A percentile compares a stretch with the other conserved stretches of the same genome.
Conservation (phyloP, 176 grass and related monocot species). For the Coix lacrymajobi region DNA sequence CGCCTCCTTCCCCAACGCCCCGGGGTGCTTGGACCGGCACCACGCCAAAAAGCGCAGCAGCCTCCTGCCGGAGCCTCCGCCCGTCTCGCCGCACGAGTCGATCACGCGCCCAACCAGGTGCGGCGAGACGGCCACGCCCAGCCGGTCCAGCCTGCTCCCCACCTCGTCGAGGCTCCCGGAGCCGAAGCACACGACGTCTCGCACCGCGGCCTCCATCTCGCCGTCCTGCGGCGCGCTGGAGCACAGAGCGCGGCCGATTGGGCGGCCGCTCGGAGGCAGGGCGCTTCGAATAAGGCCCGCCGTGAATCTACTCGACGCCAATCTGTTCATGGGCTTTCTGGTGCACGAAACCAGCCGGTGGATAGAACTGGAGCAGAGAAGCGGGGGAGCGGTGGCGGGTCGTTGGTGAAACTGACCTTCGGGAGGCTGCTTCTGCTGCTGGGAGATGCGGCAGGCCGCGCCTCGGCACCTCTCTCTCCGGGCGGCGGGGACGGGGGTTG, state of each 20-base stretch:
- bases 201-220: constrained; percentile 17
- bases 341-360: not conserved
- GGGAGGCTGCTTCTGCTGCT: not conserved
- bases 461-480: not conserved
- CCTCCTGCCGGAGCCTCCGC: constrained; percentile 20
- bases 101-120: constrained; percentile 28
- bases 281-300: not conserved
- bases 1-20: not conserved
- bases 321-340: not conserved
- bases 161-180: constrained; percentile 64
- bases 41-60: constrained; percentile 59
- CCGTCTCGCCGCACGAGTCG: constrained; percentile 28
- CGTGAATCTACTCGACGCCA: not conserved
- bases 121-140: constrained; percentile 29
- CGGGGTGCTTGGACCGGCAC: constrained; percentile 39
- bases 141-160: constrained; percentile 31
- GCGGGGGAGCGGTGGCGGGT: not conserved
- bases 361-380: not conserved
- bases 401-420: not conserved
- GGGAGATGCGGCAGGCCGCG: not conserved
- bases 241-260: constrained; percentile 6
- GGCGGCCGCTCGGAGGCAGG: not conserved
- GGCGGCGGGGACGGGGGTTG: not conserved
- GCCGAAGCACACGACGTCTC: constrained; percentile 32
- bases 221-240: not conserved